Evolutionary conservation across 2,329 filamentous ascomycete species (phyloP), one percentile per base, ranked within the genome.

Genomic region (Cladosporium austrohemisphaericum): DNA sequence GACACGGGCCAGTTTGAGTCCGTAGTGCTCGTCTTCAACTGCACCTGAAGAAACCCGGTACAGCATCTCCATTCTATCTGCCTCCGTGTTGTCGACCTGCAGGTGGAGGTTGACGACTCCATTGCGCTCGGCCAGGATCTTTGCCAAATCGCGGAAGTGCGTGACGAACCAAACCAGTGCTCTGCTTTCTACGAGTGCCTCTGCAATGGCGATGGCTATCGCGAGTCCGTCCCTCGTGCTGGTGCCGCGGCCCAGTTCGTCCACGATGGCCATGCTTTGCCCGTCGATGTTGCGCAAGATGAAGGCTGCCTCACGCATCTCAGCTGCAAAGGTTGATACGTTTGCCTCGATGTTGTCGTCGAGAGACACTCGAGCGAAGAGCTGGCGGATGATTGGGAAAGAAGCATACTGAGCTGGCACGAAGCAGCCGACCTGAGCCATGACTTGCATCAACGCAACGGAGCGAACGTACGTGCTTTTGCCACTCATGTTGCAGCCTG

Each of bases 401-500:
- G 84, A 82, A 0, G 90, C 93, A 61, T 88, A 93, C 23, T 84
- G 76, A 0, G 90, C 92, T 0, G 93, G 93, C 1, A 97, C 85
- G 64, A 94, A 97, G 59, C 83, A 87, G 3, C 91, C 92, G 44
- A 96, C 83, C 61, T 98, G 93, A 1, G 89, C 89, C 90, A 98
- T 96, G 51, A 98, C 83, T 36, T 86, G 82, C 62, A 94, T 81
- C 25, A 98, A 72, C 0, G 92, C 88, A 19, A 95, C 76, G 1
- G 86, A 85, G 41, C 89, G 83, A 54, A 97, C 95, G 62, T 96
- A 97, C 0, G 91, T 98, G 55, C 87, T 95, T 66, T 97, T 98
- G 1, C 91, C 93, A 59, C 89, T 95, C 93, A 98, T 98, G 60
- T 98, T 98, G 65, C 88, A 94, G 3, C 93, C 92, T 0, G 92